phyloP scores from a whole-genome alignment of 495 filamentous ascomycete species.

The Xylaria sp. region DNA sequence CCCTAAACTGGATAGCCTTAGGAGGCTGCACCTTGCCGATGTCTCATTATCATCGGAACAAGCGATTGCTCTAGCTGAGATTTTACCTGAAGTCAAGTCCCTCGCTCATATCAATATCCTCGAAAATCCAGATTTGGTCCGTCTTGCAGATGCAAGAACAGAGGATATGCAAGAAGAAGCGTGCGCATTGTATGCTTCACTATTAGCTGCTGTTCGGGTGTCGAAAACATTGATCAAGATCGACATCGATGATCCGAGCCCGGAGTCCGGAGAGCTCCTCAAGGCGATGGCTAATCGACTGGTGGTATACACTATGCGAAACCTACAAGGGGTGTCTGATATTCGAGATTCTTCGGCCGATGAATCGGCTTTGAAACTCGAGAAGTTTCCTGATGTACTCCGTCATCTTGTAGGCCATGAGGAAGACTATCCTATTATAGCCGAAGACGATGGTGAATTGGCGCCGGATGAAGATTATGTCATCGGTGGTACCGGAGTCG shows the following conservation, averaged over 20 bases:
- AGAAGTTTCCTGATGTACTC: slow-evolving; percentile 60
- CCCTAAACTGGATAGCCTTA: slow-evolving; percentile 79
- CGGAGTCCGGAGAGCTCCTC: slow-evolving; percentile 83
- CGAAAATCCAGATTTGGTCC: slow-evolving; percentile 76
- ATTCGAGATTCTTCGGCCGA: slow-evolving; percentile 37
- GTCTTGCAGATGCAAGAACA: slow-evolving; percentile 69
- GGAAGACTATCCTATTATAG: slow-evolving; percentile 59
- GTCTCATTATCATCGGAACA: slow-evolving; percentile 87
- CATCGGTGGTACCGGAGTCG: slow-evolving; percentile 92
- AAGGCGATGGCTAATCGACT: slow-evolving; percentile 93
- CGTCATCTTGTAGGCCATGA: slow-evolving; percentile 67
- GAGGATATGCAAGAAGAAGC: slow-evolving; percentile 87
- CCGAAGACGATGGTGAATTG: slow-evolving; percentile 66
- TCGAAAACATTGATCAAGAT: slow-evolving; percentile 84
- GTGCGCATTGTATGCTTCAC: slow-evolving; percentile 88
- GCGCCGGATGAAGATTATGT: slow-evolving; percentile 94
- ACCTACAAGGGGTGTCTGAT: slow-evolving; percentile 73
- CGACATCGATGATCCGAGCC: slow-evolving; percentile 86
- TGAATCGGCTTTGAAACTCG: slow-evolving; percentile 44
- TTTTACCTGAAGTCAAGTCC: slow-evolving; percentile 82
- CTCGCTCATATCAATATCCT: slow-evolving; percentile 88
- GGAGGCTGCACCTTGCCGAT: slow-evolving; percentile 86
- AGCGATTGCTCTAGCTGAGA: slow-evolving; percentile 85
- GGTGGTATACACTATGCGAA: slow-evolving; percentile 89
- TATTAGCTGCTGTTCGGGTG: slow-evolving; percentile 87